A percentile compares a stretch with the other conserved stretches of the same genome.
These are phyloP conservation scores for Apophysomyces ossiformis DNA, from an alignment of 371 early-diverging fungal species.

Conservation along the genomic window DNA sequence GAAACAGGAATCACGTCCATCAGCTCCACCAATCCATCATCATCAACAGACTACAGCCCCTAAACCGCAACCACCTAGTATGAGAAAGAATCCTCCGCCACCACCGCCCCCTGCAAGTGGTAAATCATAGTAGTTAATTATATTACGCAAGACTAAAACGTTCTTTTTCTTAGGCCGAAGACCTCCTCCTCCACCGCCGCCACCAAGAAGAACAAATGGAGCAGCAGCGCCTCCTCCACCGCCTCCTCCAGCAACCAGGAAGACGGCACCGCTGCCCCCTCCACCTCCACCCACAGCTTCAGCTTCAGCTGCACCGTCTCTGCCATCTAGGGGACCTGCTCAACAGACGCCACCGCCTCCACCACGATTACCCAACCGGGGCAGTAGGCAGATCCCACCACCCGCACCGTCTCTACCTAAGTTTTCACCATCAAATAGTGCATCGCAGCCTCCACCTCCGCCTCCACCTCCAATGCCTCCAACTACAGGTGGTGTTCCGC, in stretches of 20 bases:
- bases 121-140: conserved; percentile 10
- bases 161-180: conserved; percentile 19
- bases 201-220: conserved; percentile 18
- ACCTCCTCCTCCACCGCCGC: conserved; percentile 28
- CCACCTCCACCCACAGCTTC: not conserved
- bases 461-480: conserved; percentile 18
- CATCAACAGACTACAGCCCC: not conserved
- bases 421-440: too few relatives aligned
- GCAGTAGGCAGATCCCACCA: too few relatives aligned
- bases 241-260: conserved; percentile 12
- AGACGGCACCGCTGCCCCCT: conserved; percentile 22
- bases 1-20: conserved; percentile 33
- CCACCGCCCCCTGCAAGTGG: conserved; percentile 29
- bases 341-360: too few relatives aligned
- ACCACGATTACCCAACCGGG: too few relatives aligned
- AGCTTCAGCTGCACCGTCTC: not conserved
- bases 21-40: conserved; percentile 39
- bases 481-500: conserved; percentile 13
- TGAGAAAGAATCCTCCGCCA: conserved; percentile 16
- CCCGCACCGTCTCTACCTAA: too few relatives aligned
- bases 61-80: conserved; percentile 1
- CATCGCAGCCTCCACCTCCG: conserved; percentile 11
- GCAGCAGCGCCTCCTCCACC: conserved; percentile 7
- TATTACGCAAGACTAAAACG: not conserved
- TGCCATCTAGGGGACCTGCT: not conserved